Evolutionary conservation across 2,329 filamentous ascomycete genomes (phyloP), one percentile per base, ranked within the genome.

Genomic region (Pseudocercospora pini-densiflorae): DNA sequence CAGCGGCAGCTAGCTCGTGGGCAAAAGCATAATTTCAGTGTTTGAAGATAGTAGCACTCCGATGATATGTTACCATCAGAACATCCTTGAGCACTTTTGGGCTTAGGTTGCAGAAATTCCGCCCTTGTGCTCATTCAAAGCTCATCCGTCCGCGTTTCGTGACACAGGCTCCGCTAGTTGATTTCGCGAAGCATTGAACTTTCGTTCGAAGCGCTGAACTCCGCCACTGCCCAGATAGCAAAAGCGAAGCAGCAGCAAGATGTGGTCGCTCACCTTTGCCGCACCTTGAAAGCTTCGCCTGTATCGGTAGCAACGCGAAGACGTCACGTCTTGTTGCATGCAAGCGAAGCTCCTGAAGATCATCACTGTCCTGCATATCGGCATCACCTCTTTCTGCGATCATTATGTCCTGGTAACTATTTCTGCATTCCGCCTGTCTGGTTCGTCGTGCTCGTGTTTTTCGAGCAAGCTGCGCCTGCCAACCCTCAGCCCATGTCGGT

Each of bases 401-500:
- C 16, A 6, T 43, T 1, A 43, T 1, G 6, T 6, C 7, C 40
- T 9, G 40, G 8, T 5, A 2, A 19, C 40, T 19, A 6, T 43
- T 40, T 40, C 40, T 43, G 16, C 40, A 43, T 43, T 16, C 19
- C 40, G 40, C 5, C 40, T 43, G 40, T 43, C 40, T 19, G 40
- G 3, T 1, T 19, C n/a, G 8, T 43, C 5, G 6, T 43, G 16
- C 7, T 43, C 7, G 16, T 43, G 3, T 43, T 43, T n/a, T 16
- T 16, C 16, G 19, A 43, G 40, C 40, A 16, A 43, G 40, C 47
- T 51, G 9, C 47, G 21, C 21, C 12, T 21, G 19, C 43, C 29
- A 45, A 7, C 10, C 29, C 45, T 74, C 80, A 84, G 45, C 84
- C 80, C 62, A 83, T 81, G 43, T 88, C 81, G 33, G 81, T 79